Evolutionary conservation across 208 protist genomes (phyloP).

Genomic region (Trypanosoma caninum): DNA sequence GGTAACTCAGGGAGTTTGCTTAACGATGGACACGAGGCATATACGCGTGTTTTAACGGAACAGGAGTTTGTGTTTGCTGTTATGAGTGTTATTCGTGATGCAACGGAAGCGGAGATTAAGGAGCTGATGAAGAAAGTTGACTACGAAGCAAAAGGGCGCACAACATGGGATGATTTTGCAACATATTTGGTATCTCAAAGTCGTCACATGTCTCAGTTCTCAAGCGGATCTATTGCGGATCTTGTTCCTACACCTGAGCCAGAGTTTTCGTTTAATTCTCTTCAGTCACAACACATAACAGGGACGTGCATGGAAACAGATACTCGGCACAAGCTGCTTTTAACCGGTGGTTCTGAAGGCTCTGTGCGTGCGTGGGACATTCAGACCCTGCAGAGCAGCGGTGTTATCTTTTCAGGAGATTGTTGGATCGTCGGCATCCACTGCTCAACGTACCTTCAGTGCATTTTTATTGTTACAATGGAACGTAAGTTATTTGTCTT

Average conservation of each 20-base stretch:
- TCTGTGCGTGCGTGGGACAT: constrained; percentile 70
- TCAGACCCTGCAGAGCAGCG: constrained; percentile 41
- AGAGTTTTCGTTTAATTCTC: constrained; percentile 18
- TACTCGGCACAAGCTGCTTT: constrained; percentile 35
- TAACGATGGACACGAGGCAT: constrained; percentile 16
- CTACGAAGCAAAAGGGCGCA: constrained; percentile 55
- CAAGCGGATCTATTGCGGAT: constrained; percentile 38
- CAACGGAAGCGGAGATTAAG: constrained; percentile 37
- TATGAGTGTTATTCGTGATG: constrained; percentile 29
- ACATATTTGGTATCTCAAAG: constrained; percentile 73
- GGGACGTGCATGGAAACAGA: constrained; percentile 48
- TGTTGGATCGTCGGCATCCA: constrained; percentile 81
- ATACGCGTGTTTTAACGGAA: constrained; percentile 28
- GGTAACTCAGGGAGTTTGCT: too few species aligned
- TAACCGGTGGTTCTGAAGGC: constrained; percentile 74
- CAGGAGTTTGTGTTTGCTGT: constrained; percentile 27
- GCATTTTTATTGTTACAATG: constrained; percentile 64
- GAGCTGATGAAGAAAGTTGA: constrained; percentile 71
- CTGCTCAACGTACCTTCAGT: constrained; percentile 34
- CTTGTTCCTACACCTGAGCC: constrained; percentile 40
- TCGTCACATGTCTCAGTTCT: constrained; percentile 50
- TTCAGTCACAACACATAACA: constrained; percentile 26
- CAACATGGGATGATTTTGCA: constrained; percentile 75
- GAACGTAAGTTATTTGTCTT: constrained; percentile 63
- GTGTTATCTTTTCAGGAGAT: constrained; percentile 52